phyloP scores from a whole-genome alignment of 2,329 filamentous ascomycete genomes.

The Bipolaris cookei region DNA sequence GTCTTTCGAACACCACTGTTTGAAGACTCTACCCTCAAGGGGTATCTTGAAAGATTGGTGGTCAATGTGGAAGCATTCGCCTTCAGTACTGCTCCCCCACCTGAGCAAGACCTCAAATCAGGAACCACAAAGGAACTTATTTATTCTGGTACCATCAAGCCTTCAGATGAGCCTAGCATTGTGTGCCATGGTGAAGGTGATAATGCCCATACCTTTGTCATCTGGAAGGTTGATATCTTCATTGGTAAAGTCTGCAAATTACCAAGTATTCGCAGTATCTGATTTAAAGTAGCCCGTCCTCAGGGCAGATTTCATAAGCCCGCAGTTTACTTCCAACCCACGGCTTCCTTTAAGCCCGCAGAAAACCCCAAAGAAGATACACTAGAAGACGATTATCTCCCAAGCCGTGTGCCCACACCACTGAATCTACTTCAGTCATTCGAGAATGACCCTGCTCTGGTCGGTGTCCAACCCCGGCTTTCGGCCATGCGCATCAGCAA shows the following conservation, averaged over 20 bases:
- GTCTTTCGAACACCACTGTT: constrained; percentile 69
- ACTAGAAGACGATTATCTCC: constrained; percentile 67
- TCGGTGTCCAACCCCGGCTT: constrained; percentile 68
- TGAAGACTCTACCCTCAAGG: constrained; percentile 63
- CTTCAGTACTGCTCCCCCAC: constrained; percentile 56
- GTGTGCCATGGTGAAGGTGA: constrained; percentile 36
- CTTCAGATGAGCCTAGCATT: constrained; percentile 40
- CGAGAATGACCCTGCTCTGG: constrained; percentile 67
- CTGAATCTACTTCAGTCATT: constrained; percentile 81
- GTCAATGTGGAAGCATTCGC: constrained; percentile 72
- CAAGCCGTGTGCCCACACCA: constrained; percentile 70
- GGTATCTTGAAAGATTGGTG: constrained; percentile 67
- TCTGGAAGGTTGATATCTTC: constrained; percentile 50
- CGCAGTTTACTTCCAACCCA: constrained; percentile 66
- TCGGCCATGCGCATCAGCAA: constrained; percentile 77
- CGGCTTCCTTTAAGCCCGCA: constrained; percentile 62
- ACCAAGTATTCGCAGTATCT: constrained; percentile 1
- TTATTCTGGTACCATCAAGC: constrained; percentile 55
- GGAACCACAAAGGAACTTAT: constrained; percentile 61
- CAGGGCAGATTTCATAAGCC: constrained; percentile 70
- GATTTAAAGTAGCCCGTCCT: constrained; percentile 44
- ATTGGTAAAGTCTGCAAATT: constrained; percentile 34
- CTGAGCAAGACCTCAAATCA: constrained; percentile 48
- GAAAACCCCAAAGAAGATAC: constrained; percentile 53
- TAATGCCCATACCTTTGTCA: constrained; percentile 41